Conservation (phyloP, 176 grass and related monocot species). For the Oryza glaberrima region DNA sequence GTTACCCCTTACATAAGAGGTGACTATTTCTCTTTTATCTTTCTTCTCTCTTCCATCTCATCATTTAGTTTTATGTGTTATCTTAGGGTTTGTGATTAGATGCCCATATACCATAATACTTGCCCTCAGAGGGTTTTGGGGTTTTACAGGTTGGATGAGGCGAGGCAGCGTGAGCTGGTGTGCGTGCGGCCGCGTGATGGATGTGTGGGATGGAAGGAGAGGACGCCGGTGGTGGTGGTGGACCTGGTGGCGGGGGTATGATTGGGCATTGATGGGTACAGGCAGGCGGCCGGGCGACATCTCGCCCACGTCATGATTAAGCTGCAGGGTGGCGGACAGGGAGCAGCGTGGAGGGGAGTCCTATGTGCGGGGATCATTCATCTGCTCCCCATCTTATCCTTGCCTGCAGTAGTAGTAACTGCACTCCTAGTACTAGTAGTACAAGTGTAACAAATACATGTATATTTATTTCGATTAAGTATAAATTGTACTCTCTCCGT, state of each 20-base stretch:
- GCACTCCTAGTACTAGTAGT: no score
- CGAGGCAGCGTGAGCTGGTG: not conserved
- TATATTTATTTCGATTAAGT: no score
- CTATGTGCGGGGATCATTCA: not conserved
- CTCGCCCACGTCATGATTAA: conserved; percentile 40
- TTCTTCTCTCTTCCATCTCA: no score
- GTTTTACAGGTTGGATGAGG: conserved; percentile 2
- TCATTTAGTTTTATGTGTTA: no score
- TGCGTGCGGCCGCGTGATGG: not conserved
- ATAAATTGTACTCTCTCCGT: no score
- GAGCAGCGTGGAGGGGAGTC: not conserved
- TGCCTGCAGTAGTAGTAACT: no score
- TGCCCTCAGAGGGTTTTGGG: not conserved
- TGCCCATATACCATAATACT: no score
- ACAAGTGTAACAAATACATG: no score
- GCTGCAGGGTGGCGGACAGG: not conserved
- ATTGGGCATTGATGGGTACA: conserved; percentile 56
- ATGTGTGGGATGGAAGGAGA: not conserved
- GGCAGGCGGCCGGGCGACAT: conserved; percentile 26
- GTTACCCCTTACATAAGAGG: no score
- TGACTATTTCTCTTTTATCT: no score
- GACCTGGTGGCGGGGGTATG: not conserved
- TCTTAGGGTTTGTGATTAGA: no score
- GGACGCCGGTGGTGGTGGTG: not conserved
- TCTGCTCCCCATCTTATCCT: not conserved